Evolutionary conservation across 768 basidiomycete genomes (phyloP).

Genomic region (Mycena vulgaris): DNA sequence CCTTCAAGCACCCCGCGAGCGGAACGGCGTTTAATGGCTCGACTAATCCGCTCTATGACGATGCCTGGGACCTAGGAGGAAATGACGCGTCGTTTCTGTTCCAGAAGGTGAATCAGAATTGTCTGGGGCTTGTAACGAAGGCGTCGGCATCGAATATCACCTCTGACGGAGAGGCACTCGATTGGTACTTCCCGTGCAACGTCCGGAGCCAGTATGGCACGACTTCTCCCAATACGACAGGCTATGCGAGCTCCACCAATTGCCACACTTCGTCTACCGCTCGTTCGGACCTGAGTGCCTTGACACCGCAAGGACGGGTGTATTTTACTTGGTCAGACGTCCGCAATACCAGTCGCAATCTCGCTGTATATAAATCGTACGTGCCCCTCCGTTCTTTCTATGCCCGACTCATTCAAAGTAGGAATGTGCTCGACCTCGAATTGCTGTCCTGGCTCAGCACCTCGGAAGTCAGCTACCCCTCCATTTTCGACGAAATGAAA

Average conservation of each 20-base stretch:
- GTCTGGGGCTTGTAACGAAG: constrained; percentile 82
- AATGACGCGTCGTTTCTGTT: constrained; percentile 96
- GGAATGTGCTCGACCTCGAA: constrained; percentile 86
- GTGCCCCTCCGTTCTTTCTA: too few species aligned
- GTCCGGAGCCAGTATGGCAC: constrained; percentile 82
- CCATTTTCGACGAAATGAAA: constrained; percentile 86
- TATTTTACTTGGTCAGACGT: constrained; percentile 96
- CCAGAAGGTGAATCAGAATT: constrained; percentile 91
- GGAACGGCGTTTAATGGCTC: constrained; percentile 79
- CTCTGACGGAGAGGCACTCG: constrained; percentile 70
- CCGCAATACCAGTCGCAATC: constrained; percentile 74
- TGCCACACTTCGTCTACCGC: constrained; percentile 77
- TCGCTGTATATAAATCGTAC: constrained; percentile 94
- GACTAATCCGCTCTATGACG: constrained; percentile 87
- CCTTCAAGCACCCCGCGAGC: constrained; percentile 86
- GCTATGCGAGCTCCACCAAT: constrained; percentile 70
- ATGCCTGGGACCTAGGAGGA: constrained; percentile 83
- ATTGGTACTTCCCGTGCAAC: constrained; percentile 99
- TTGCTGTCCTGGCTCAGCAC: constrained; percentile 89
- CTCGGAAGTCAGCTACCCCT: constrained; percentile 86
- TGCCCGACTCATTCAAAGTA: too few species aligned
- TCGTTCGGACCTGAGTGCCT: constrained; percentile 64
- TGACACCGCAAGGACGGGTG: constrained; percentile 83
- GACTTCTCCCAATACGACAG: constrained; percentile 77
- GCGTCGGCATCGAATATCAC: constrained; percentile 76